Conservation (phyloP, 208 protist genomes). For the Novymonas esmeraldas region DNA sequence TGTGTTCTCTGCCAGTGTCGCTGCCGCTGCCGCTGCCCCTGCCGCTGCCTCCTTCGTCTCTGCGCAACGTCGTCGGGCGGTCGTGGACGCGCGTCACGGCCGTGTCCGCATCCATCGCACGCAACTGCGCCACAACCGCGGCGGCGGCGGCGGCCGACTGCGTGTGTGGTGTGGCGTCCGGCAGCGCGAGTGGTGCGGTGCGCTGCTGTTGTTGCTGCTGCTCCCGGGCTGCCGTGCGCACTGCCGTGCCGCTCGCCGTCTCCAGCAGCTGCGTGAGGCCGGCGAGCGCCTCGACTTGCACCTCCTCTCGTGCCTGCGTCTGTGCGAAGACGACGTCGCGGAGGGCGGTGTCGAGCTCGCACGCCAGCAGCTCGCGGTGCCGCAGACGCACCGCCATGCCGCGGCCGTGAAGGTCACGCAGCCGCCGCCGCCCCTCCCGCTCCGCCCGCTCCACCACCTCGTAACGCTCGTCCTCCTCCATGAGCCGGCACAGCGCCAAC, state of each 20-base stretch:
- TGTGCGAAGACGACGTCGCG: constrained; percentile 20
- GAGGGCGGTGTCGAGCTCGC: constrained; percentile 11
- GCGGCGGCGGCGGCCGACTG: no score
- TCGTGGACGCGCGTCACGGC: background rate
- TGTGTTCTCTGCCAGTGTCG: constrained; percentile 2
- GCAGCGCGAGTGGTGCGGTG: background rate
- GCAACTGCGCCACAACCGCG: background rate
- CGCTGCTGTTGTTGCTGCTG: background rate
- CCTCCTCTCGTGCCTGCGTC: constrained; percentile 18
- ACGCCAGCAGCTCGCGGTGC: constrained; percentile 14
- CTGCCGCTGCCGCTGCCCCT: background rate
- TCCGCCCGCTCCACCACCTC: constrained; percentile 22
- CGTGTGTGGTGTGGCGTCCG: no score
- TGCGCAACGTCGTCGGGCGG: background rate
- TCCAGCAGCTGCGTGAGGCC: constrained; percentile 18
- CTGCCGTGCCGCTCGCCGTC: constrained; percentile 18
- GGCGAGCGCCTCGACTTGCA: constrained; percentile 20
- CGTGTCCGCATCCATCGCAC: background rate
- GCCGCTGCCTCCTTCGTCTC: background rate
- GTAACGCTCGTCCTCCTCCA: constrained; percentile 19
- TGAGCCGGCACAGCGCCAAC: constrained; percentile 19
- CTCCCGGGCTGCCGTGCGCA: background rate
- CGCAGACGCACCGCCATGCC: constrained; percentile 29
- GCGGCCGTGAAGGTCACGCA: constrained; percentile 21
- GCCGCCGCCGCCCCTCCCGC: constrained; percentile 15